These are phyloP conservation scores for Fusarium concolor DNA, from an alignment of 2,329 filamentous ascomycete genomes.

Conservation along the genomic window DNA sequence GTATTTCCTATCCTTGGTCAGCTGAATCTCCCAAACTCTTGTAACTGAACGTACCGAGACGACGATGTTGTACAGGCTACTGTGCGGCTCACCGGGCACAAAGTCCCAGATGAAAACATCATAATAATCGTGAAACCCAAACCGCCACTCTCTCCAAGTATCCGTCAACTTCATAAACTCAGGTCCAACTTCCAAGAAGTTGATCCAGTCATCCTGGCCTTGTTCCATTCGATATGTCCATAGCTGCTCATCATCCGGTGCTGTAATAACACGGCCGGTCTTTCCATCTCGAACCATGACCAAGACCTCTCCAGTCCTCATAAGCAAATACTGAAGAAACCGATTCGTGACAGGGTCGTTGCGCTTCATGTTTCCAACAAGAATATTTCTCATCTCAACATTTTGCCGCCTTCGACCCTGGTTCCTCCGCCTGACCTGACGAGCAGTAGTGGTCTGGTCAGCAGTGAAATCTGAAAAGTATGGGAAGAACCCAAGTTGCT, in stretches of 20 bases:
- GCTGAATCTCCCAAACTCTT: rapidly evolving
- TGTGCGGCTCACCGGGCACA: conserved; percentile 29
- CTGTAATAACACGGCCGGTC: conserved; percentile 47
- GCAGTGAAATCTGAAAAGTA: conserved; percentile 46
- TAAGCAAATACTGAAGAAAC: conserved; percentile 46
- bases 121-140: conserved; percentile 47
- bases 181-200: conserved; percentile 40
- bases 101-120: conserved; percentile 48
- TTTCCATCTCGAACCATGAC: conserved; percentile 48
- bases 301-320: conserved; percentile 45
- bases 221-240: conserved; percentile 46
- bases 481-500: conserved; percentile 45
- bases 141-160: conserved; percentile 43
- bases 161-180: conserved; percentile 44
- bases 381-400: conserved; percentile 45
- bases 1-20: conserved; percentile 40
- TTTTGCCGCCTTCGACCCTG: conserved; percentile 41
- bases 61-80: conserved; percentile 36
- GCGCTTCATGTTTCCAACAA: conserved; percentile 47
- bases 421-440: conserved; percentile 38
- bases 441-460: conserved; percentile 24
- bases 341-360: conserved; percentile 45
- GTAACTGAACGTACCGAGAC: conserved; percentile 24
- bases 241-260: conserved; percentile 40
- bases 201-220: conserved; percentile 43